These are phyloP conservation scores for Phytophthora pseudosyringae DNA, from an alignment of 352 stramenopile genomes.

Conservation along the genomic window DNA sequence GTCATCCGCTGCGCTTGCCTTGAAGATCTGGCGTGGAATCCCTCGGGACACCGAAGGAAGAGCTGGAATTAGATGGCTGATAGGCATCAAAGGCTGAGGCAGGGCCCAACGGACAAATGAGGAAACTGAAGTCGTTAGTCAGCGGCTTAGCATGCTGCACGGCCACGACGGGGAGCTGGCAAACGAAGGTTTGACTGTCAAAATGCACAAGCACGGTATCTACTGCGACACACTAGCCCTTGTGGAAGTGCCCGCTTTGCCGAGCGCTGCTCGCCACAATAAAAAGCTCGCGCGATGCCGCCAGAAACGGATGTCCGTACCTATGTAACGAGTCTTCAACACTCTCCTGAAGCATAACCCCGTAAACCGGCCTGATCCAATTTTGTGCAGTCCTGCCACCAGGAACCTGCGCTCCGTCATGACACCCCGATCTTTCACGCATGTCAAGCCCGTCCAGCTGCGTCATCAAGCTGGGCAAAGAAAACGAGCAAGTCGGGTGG, in stretches of 20 bases:
- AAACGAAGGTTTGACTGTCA: no score
- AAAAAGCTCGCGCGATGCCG: slow-evolving; percentile 11
- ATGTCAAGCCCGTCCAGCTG: not conserved
- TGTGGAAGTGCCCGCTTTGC: not conserved
- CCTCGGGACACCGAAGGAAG: not conserved
- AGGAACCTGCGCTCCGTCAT: not conserved
- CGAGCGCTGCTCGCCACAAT: slow-evolving; percentile 10
- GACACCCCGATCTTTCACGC: not conserved
- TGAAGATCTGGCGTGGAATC: slow-evolving; percentile 12
- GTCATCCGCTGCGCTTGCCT: not conserved
- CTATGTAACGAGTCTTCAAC: slow-evolving; percentile 33
- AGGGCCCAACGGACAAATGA: not conserved
- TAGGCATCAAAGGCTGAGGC: not conserved
- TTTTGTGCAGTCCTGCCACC: not conserved
- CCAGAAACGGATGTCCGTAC: slow-evolving; percentile 27
- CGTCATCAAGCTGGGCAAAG: not conserved
- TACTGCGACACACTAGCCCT: no score
- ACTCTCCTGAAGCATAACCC: slow-evolving; percentile 12
- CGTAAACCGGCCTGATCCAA: not conserved
- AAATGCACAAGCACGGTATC: no score
- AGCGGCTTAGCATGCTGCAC: no score
- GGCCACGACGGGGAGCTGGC: no score
- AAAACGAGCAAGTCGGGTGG: slow-evolving; percentile 17
- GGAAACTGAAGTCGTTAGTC: slow-evolving; percentile 1
- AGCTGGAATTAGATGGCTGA: not conserved